phyloP scores from a whole-genome alignment of 202 grass and related monocot genomes.

The Carex sylvatica region DNA sequence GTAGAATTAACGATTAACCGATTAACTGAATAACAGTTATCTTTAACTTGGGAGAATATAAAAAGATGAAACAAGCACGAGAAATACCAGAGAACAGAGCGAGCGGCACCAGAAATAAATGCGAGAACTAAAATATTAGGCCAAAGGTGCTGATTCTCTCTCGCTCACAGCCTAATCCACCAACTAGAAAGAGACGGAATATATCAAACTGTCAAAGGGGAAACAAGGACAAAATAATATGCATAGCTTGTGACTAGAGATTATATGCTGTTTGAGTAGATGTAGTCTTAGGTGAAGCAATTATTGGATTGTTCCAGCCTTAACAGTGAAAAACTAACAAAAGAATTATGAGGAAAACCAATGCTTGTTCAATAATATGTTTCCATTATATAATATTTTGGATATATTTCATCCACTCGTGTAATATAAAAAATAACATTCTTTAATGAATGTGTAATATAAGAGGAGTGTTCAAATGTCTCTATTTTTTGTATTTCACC shows the following conservation, averaged over 20 bases:
- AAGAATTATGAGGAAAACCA: background rate
- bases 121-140: background rate
- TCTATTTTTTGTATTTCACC: too few species aligned
- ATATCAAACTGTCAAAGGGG: background rate
- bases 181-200: background rate
- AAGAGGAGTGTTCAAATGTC: too few species aligned
- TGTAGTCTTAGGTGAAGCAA: background rate
- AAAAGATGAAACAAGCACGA: background rate
- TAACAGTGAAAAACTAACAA: background rate
- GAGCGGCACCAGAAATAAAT: background rate
- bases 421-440: too few species aligned
- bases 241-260: background rate
- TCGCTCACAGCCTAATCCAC: background rate
- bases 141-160: background rate
- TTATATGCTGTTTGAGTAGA: background rate
- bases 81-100: background rate
- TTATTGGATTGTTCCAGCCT: background rate
- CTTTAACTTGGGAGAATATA: background rate
- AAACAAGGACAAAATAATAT: background rate
- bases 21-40: background rate
- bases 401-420: too few species aligned
- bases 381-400: too few species aligned
- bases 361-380: too few species aligned
- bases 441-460: too few species aligned
- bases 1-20: background rate